Conservation (phyloP, 495 filamentous ascomycete genomes). For the Parathielavia appendiculata region DNA sequence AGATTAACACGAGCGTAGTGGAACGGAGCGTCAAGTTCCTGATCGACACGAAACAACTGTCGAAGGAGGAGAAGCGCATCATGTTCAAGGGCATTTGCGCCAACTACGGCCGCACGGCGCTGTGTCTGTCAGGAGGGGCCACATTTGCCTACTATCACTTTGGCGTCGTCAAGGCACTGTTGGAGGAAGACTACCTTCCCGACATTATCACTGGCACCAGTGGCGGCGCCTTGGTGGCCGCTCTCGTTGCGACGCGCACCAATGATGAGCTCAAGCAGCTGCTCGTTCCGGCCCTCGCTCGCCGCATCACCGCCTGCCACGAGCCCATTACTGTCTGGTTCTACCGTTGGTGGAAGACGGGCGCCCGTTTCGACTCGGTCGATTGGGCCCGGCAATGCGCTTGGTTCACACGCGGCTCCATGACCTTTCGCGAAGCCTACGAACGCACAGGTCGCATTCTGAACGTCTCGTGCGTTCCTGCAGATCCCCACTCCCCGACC, state of each 20-base stretch:
- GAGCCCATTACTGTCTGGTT: conserved; percentile 73
- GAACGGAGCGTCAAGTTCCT: conserved; percentile 62
- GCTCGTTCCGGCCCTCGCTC: conserved; percentile 77
- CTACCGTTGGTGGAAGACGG: conserved; percentile 82
- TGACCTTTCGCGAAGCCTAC: conserved; percentile 93
- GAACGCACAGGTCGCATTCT: conserved; percentile 89
- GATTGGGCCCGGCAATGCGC: conserved; percentile 82
- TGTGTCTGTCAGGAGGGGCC: conserved; percentile 92
- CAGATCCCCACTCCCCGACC: conserved; percentile 87
- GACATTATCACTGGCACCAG: conserved; percentile 95
- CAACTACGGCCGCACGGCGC: conserved; percentile 86
- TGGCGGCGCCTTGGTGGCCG: conserved; percentile 88
- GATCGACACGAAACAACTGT: conserved; percentile 57
- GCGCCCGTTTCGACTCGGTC: conserved; percentile 86
- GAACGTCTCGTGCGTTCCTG: conserved; percentile 95
- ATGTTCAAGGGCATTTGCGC: conserved; percentile 83
- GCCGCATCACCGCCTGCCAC: conserved; percentile 78
- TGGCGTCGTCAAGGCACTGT: conserved; percentile 82
- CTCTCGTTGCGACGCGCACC: conserved; percentile 80
- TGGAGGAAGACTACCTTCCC: conserved; percentile 80
- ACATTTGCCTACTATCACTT: conserved; percentile 97
- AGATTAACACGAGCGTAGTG: conserved; percentile 33
- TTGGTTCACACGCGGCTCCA: conserved; percentile 85
- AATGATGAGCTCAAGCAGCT: conserved; percentile 82
- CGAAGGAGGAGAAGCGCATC: conserved; percentile 68